Evolutionary conservation across 2,329 filamentous ascomycete species (phyloP).

Genomic region (Bipolaris zeicola): DNA sequence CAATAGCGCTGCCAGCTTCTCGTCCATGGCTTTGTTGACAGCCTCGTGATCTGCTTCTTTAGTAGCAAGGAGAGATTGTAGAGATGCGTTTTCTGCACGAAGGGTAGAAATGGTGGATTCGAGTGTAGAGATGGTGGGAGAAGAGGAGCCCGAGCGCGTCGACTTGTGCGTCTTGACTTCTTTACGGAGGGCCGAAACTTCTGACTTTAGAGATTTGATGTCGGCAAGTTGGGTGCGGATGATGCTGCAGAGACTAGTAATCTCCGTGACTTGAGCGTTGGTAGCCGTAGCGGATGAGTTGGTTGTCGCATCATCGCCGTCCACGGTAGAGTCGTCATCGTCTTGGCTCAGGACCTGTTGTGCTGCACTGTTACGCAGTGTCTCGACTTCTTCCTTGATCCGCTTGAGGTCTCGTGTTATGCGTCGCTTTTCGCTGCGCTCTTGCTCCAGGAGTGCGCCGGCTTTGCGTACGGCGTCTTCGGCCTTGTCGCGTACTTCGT

Average conservation of each 20-base stretch:
- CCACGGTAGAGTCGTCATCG: constrained; percentile 6
- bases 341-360: constrained; percentile 19
- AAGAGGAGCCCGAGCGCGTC: constrained; percentile 24
- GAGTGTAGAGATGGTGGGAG: constrained; percentile 1
- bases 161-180: constrained; percentile 27
- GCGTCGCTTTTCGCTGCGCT: constrained; percentile 40
- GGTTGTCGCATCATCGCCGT: constrained; percentile 13
- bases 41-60: constrained; percentile 36
- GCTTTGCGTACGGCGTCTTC: constrained; percentile 45
- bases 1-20: constrained; percentile 36
- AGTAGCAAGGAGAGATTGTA: constrained; percentile 26
- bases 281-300: constrained; percentile 8
- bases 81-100: constrained; percentile 23
- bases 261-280: constrained; percentile 33
- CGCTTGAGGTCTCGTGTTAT: constrained; percentile 35
- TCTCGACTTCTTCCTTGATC: constrained; percentile 27
- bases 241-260: constrained; percentile 33
- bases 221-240: constrained; percentile 34
- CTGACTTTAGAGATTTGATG: constrained; percentile 33
- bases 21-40: constrained; percentile 42
- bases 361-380: constrained; percentile 23
- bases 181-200: constrained; percentile 19
- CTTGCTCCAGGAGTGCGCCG: constrained; percentile 39
- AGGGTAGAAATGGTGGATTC: constrained; percentile 17
- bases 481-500: constrained; percentile 41